Evolutionary conservation across 331 rosid genomes (phyloP).

Genomic region (Acacia pycnantha): DNA sequence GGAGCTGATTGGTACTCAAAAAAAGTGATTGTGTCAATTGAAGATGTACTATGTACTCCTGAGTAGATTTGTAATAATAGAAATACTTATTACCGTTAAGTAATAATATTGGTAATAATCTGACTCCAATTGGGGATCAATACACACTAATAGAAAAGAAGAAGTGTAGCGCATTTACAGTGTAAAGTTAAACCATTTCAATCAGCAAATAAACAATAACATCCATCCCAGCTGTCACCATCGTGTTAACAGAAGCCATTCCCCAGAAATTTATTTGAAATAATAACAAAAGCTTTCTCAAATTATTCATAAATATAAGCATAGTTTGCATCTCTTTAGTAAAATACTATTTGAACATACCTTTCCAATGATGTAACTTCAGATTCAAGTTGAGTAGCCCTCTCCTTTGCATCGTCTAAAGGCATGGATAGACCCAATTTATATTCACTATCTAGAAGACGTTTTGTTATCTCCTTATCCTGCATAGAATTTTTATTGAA

Average conservation of each 20-base stretch:
- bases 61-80: not conserved
- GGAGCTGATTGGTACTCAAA: not conserved
- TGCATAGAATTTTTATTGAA: constrained; percentile 33
- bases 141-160: not conserved
- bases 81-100: not conserved
- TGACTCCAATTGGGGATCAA: not conserved
- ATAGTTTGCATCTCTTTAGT: not conserved
- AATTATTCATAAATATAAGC: constrained; percentile 1
- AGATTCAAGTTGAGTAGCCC: constrained; percentile 79
- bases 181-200: not conserved
- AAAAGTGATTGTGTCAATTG: not conserved
- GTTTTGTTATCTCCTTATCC: constrained; percentile 77
- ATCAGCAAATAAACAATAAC: not conserved
- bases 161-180: not conserved
- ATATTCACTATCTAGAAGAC: constrained; percentile 81
- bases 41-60: not conserved
- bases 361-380: constrained; percentile 80
- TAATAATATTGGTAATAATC: not conserved
- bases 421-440: constrained; percentile 94
- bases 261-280: constrained; percentile 7
- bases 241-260: not conserved
- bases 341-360: constrained; percentile 35
- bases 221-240: not conserved
- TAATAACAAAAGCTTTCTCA: constrained; percentile 6
- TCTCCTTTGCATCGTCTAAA: constrained; percentile 73